Conservation (phyloP, 805 yeast genomes). For the Huiozyma naganishii region DNA sequence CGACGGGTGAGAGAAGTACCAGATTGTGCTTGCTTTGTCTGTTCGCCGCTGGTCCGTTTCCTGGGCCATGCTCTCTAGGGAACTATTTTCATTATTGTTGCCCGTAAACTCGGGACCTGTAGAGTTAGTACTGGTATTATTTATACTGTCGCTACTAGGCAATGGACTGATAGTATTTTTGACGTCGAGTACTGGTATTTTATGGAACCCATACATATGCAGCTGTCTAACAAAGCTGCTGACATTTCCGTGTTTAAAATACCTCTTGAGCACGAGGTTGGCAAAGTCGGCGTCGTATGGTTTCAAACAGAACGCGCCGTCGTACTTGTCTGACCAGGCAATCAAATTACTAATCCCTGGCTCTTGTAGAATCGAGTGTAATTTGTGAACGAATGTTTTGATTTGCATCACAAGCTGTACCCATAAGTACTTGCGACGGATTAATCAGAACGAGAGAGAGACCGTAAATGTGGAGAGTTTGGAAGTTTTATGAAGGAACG, state of each 20-base stretch:
- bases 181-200: constrained; percentile 30
- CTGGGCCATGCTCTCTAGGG: not conserved
- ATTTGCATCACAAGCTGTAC: constrained; percentile 3
- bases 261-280: constrained; percentile 39
- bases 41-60: not conserved
- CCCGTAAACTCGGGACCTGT: not conserved
- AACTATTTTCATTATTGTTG: no score
- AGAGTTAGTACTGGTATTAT: not conserved
- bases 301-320: constrained; percentile 14
- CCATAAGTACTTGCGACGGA: not conserved
- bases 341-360: constrained; percentile 17
- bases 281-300: constrained; percentile 22
- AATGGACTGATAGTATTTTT: not conserved
- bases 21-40: constrained; percentile 10
- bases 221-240: constrained; percentile 88
- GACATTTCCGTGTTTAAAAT: constrained; percentile 89
- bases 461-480: no score
- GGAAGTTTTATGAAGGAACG: no score
- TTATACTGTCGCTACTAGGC: not conserved
- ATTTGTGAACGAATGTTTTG: constrained; percentile 23
- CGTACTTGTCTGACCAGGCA: constrained; percentile 18
- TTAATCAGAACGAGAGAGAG: no score
- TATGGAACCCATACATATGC: constrained; percentile 95
- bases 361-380: constrained; percentile 20
- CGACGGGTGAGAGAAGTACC: constrained; percentile 27